These are phyloP conservation scores for Epichloe scottii DNA, from an alignment of 2,329 filamentous ascomycete species.

Conservation along the genomic window DNA sequence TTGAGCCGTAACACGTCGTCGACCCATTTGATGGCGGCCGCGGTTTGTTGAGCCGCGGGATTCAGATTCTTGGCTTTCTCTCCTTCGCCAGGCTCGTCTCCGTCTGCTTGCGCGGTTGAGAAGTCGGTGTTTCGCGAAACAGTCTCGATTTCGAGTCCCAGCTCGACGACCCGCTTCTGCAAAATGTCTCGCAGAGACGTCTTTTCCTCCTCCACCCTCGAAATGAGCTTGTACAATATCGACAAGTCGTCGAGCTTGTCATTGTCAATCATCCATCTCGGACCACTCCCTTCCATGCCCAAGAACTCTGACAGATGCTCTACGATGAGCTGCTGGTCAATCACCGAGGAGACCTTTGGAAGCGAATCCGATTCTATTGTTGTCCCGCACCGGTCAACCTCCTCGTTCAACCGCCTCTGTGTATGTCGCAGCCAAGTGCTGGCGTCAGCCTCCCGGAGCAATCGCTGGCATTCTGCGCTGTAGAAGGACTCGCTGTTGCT, in stretches of 20 bases:
- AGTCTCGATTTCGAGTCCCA: constrained; percentile 75
- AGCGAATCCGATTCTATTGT: constrained; percentile 64
- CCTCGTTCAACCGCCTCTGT: constrained; percentile 62
- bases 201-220: constrained; percentile 65
- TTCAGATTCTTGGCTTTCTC: constrained; percentile 24
- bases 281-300: constrained; percentile 70
- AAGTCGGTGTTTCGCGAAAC: constrained; percentile 43
- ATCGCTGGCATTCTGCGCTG: constrained; percentile 54
- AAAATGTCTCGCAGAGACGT: constrained; percentile 56
- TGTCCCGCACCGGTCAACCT: constrained; percentile 69
- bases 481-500: constrained; percentile 63
- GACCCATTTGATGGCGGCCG: constrained; percentile 87
- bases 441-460: constrained; percentile 70
- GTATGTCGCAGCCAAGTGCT: constrained; percentile 71
- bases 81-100: constrained; percentile 34
- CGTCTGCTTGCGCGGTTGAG: constrained; percentile 27
- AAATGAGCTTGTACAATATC: constrained; percentile 70
- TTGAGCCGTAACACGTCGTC: constrained; percentile 80
- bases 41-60: constrained; percentile 64
- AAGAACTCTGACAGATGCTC: constrained; percentile 72
- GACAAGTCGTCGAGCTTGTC: constrained; percentile 65
- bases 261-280: constrained; percentile 85
- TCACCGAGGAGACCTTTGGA: constrained; percentile 60
- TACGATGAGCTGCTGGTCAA: constrained; percentile 70
- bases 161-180: constrained; percentile 61